A percentile compares a stretch with the other conserved stretches of the same genome.
phyloP scores from a whole-genome alignment of 805 yeast species.

The Wickerhamiella sergipiensis region DNA sequence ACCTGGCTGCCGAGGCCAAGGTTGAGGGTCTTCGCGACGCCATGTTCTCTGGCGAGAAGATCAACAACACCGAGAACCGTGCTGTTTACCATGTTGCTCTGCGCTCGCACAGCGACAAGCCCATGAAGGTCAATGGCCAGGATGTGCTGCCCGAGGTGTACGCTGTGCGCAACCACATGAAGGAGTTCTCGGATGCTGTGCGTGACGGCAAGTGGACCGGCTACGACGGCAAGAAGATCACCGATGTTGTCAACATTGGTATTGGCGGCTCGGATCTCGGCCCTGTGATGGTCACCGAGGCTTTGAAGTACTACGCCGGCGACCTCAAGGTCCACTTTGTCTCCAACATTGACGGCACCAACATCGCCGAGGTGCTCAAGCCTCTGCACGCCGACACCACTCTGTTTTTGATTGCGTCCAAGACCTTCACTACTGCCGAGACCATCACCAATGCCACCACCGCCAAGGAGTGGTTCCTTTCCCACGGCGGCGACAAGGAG shows the following conservation, averaged over 20 bases:
- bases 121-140: slow-evolving; percentile 78
- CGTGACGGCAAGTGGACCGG: slow-evolving; percentile 96
- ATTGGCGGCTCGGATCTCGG: slow-evolving; percentile 99
- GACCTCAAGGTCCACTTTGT: slow-evolving; percentile 74
- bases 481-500: slow-evolving; percentile 45
- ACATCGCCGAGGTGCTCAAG: slow-evolving; percentile 81
- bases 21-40: slow-evolving; percentile 79
- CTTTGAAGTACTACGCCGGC: slow-evolving; percentile 78
- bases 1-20: slow-evolving; percentile 80
- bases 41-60: slow-evolving; percentile 85
- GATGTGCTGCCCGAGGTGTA: slow-evolving; percentile 89
- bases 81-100: slow-evolving; percentile 96
- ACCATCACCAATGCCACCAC: slow-evolving; percentile 91
- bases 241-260: slow-evolving; percentile 93
- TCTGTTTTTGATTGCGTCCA: slow-evolving; percentile 72
- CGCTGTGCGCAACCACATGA: slow-evolving; percentile 86
- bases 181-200: slow-evolving; percentile 79
- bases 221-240: slow-evolving; percentile 86
- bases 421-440: slow-evolving; percentile 98
- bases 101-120: slow-evolving; percentile 78
- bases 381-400: slow-evolving; percentile 78
- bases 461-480: slow-evolving; percentile 90
- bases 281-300: slow-evolving; percentile 99
- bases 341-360: slow-evolving; percentile 97
- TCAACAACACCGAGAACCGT: slow-evolving; percentile 82